Percentiles rank a stretch among this genome's conserved stretches.
These are phyloP conservation scores for Phytophthora palmivora DNA, from an alignment of 352 stramenopile species.

Conservation along the genomic window DNA sequence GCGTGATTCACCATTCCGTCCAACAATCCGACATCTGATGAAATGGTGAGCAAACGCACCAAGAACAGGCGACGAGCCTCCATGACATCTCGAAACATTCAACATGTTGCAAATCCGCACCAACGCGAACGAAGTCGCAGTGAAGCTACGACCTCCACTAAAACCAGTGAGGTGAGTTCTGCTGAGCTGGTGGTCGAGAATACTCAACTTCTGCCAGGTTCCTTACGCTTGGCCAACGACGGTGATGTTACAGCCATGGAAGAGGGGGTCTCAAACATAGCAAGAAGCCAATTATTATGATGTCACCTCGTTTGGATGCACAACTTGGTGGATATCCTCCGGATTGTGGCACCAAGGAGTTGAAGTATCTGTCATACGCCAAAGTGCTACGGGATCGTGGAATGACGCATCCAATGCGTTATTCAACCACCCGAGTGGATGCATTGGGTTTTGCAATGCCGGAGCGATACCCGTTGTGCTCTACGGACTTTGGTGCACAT, in stretches of 20 bases:
- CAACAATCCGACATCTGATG: constrained; percentile 5
- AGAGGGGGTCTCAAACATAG: constrained; percentile 21
- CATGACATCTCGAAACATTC: constrained; percentile 9
- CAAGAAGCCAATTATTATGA: constrained; percentile 20
- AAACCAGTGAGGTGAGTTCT: constrained; percentile 36
- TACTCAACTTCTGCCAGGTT: constrained; percentile 9
- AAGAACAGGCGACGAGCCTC: constrained; percentile 28
- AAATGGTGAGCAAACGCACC: constrained; percentile 41
- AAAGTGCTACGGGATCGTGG: constrained; percentile 78
- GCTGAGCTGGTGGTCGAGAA: constrained; percentile 27
- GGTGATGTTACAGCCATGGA: constrained; percentile 27
- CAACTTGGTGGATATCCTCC: constrained; percentile 77
- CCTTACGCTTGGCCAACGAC: constrained; percentile 9
- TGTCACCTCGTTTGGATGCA: constrained; percentile 58
- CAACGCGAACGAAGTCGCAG: constrained; percentile 22
- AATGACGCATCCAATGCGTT: constrained; percentile 79
- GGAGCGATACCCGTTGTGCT: constrained; percentile 59
- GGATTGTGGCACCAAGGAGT: constrained; percentile 73
- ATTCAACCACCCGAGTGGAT: constrained; percentile 65
- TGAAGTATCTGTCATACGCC: constrained; percentile 85
- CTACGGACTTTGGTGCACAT: constrained; percentile 81
- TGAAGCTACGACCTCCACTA: constrained; percentile 21
- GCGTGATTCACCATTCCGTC: constrained; percentile 4
- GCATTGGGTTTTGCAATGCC: constrained; percentile 60
- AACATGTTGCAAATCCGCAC: constrained; percentile 1